Evolutionary conservation across 352 stramenopile genomes (phyloP), one percentile per base, ranked within the genome.

Genomic region (Aphanomyces stellatus): DNA sequence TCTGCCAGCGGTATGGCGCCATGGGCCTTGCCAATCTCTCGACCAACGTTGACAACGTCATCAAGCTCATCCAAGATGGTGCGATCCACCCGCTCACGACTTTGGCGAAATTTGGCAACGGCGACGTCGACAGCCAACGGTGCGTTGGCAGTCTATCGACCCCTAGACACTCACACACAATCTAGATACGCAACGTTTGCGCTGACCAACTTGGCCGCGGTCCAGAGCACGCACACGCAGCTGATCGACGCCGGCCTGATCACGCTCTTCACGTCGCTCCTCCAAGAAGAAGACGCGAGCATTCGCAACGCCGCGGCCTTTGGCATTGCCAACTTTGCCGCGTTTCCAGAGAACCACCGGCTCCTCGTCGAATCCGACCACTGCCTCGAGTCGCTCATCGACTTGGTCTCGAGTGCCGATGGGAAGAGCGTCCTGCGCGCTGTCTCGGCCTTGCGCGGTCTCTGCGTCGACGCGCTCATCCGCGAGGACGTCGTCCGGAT

Each of bases 1-100:
- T 98, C 17, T 96, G 88, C 63, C 93, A 97, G 69, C 84, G 93
- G 25, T 99, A 96, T 76, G 90, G 93, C 17, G 88, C 88, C 27
- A 98, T 99, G 94, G 91, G 91, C 19, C 81, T 98, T 28, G 93
- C 92, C 2, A 99, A 99, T 69, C 73, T 99, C 19, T 96, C 95
- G 13, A 96, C 91, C 4, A 97, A 98, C 71, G 70, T 84, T 2
- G 79, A 84, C 35, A 98, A 97, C 71, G 79, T 93, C 64, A 78
- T 82, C 30, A 96, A 96, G 61, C 91, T 98, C 33, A 72, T 93
- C 0, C 82, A 97, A 46, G 91, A 98, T 69, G 92, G 91, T 25
- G 76, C 92, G 2, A 75, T 98, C 0, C 87, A 85, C 40, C 79
- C 87, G 43, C 81, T 98, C 8, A 82, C 98, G 4, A 81, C 81